Evolutionary conservation across 331 rosid species (phyloP).

Genomic region (Quercus lobata): DNA sequence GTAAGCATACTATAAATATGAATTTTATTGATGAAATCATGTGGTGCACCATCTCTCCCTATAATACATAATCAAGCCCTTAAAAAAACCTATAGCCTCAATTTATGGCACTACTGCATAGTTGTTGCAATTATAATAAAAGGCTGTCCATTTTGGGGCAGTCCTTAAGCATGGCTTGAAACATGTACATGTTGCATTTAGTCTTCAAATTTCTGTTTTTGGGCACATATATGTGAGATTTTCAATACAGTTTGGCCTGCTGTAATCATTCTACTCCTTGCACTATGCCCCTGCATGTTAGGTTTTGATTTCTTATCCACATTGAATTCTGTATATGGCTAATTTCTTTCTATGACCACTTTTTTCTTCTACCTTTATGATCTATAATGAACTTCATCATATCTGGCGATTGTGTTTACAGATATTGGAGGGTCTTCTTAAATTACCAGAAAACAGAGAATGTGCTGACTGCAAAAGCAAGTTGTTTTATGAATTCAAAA

Average conservation of each 20-base stretch:
- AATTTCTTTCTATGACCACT: neutral
- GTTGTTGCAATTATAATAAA: neutral
- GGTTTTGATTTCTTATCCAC: neutral
- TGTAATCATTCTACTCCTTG: neutral
- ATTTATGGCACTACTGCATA: too few species aligned
- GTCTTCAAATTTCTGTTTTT: neutral
- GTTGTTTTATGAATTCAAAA: conserved; percentile 7
- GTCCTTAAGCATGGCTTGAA: neutral
- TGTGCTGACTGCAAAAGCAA: conserved; percentile 98
- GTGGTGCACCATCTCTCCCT: too few species aligned
- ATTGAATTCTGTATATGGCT: neutral
- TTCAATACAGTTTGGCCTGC: neutral
- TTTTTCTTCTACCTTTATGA: neutral
- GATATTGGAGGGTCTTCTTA: conserved; percentile 97
- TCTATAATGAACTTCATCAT: conserved; percentile 9
- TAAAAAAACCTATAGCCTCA: too few species aligned
- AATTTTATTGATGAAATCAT: too few species aligned
- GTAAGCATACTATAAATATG: too few species aligned
- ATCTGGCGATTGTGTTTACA: conserved; percentile 14
- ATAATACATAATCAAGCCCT: too few species aligned
- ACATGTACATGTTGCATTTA: neutral
- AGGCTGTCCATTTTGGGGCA: neutral
- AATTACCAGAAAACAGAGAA: conserved; percentile 90
- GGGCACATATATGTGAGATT: neutral
- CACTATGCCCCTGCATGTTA: neutral